Evolutionary conservation across 805 yeast genomes (phyloP).

Genomic region (Cyberlindnera amylophila): DNA sequence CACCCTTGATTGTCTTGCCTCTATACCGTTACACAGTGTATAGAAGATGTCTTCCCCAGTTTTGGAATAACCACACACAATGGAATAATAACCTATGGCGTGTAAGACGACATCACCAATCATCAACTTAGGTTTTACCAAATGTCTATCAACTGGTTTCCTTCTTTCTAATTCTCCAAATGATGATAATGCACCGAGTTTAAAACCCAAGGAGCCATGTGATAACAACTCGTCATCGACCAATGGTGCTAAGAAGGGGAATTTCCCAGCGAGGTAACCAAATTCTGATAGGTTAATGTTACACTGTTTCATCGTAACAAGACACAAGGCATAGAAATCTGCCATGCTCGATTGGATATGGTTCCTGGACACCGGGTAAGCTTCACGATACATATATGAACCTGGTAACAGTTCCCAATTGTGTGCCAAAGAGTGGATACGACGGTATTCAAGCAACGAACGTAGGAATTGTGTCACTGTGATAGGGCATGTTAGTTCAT

Average conservation of each 20-base stretch:
- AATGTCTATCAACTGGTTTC: background rate
- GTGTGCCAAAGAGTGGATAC: conserved; percentile 7
- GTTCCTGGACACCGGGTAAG: conserved; percentile 11
- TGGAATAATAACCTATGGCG: conserved; percentile 7
- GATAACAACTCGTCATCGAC: conserved; percentile 8
- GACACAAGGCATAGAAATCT: conserved; percentile 5
- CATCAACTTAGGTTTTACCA: conserved; percentile 1
- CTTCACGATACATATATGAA: conserved; percentile 3
- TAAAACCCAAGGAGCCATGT: conserved; percentile 3
- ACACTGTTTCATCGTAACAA: background rate
- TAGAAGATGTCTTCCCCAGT: conserved; percentile 7
- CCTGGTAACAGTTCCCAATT: conserved; percentile 6
- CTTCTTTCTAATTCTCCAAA: conserved; percentile 1
- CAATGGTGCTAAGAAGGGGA: conserved; percentile 14
- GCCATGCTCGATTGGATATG: conserved; percentile 12
- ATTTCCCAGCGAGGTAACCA: conserved; percentile 3
- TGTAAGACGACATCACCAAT: conserved; percentile 15
- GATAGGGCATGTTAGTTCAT: conserved; percentile 8
- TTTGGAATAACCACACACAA: conserved; percentile 4
- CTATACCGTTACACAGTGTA: conserved; percentile 9
- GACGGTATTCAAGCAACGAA: conserved; percentile 4
- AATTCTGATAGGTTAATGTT: background rate
- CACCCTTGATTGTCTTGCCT: conserved; percentile 8
- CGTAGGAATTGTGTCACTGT: conserved; percentile 2
- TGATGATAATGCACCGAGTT: conserved; percentile 6